These are phyloP conservation scores for Sutorius eximius DNA, from an alignment of 1,284 basidiomycete species.

Conservation along the genomic window DNA sequence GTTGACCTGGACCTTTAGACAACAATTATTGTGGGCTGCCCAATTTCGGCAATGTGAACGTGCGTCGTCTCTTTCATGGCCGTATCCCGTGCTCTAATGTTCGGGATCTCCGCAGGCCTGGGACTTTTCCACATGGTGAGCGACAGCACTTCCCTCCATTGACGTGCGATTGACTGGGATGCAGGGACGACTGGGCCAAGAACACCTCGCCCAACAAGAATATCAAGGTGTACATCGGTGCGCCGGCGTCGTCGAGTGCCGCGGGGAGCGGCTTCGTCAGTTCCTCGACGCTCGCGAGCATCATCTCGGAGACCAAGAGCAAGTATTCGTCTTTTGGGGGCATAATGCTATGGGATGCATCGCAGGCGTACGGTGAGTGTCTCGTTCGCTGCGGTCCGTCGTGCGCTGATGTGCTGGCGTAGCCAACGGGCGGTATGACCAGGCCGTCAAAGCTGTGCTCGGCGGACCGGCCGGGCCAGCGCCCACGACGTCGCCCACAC, in stretches of 20 bases:
- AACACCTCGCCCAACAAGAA: conserved; percentile 54
- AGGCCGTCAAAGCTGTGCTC: conserved; percentile 52
- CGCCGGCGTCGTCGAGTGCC: conserved; percentile 50
- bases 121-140: conserved; percentile 54
- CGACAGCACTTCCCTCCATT: not conserved
- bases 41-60: conserved; percentile 43
- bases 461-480: conserved; percentile 22
- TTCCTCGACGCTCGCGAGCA: conserved; percentile 43
- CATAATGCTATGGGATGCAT: conserved; percentile 68
- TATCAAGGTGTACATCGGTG: conserved; percentile 65
- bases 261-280: conserved; percentile 54
- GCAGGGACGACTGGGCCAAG: conserved; percentile 67
- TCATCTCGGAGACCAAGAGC: conserved; percentile 44
- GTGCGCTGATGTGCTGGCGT: not conserved
- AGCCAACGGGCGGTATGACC: conserved; percentile 56
- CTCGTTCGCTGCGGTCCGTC: too few relatives aligned
- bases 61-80: conserved; percentile 24
- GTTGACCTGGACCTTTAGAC: conserved; percentile 30
- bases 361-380: conserved; percentile 53
- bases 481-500: not conserved
- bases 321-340: conserved; percentile 67
- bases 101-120: conserved; percentile 38
- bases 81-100: not conserved
- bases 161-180: not conserved
- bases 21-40: conserved; percentile 60